Evolutionary conservation across 345 rosid species (phyloP).

Genomic region (Pistacia atlantica): DNA sequence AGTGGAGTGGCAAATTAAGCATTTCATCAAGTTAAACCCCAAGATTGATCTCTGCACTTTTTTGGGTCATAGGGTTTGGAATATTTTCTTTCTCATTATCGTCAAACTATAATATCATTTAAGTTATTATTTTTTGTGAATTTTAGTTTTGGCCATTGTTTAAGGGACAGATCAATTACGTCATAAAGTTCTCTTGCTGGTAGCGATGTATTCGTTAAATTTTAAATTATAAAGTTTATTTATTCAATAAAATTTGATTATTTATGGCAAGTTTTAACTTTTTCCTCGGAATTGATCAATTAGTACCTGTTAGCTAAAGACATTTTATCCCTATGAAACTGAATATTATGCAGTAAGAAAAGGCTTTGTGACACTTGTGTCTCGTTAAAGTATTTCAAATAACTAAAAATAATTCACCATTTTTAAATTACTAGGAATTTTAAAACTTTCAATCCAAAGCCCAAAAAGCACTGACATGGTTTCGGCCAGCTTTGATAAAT

Average conservation of each 20-base stretch:
- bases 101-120: neutral
- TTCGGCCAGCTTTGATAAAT: too few relatives aligned
- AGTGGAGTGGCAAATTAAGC: constrained; percentile 8
- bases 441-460: neutral
- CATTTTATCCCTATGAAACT: too few relatives aligned
- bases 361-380: too few relatives aligned
- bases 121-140: neutral
- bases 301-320: too few relatives aligned
- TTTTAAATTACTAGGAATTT: too few relatives aligned
- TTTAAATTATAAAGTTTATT: neutral
- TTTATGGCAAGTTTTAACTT: too few relatives aligned
- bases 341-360: too few relatives aligned
- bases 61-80: neutral
- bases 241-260: neutral
- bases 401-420: too few relatives aligned
- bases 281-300: too few relatives aligned
- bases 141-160: neutral
- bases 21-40: neutral
- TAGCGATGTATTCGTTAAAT: neutral
- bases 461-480: too few relatives aligned
- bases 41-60: constrained; percentile 5
- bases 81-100: neutral
- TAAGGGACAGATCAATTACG: neutral
- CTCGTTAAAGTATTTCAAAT: too few relatives aligned
- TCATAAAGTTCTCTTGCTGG: neutral